Percentiles rank a stretch among this genome's conserved stretches.
These are phyloP conservation scores for Heracleum sosnowskyi DNA, from an alignment of 129 eudicot genomes.

Conservation along the genomic window DNA sequence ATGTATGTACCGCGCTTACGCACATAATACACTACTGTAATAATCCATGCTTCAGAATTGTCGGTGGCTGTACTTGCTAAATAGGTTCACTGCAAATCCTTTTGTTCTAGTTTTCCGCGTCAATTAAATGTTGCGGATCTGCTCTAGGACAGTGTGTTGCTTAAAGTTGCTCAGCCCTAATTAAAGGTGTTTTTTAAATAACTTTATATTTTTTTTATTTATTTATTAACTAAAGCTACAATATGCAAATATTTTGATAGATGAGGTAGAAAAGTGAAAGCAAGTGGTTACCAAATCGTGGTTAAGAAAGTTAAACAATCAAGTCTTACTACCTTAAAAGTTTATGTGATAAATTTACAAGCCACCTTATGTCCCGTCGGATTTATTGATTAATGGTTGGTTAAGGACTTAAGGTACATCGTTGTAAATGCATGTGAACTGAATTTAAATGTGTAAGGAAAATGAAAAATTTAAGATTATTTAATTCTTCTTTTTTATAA, in stretches of 20 bases:
- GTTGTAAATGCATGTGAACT: too few species aligned
- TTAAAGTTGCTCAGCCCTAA: too few species aligned
- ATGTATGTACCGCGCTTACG: too few species aligned
- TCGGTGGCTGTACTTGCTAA: background rate
- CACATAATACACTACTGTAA: too few species aligned
- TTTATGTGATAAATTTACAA: background rate
- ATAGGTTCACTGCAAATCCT: background rate
- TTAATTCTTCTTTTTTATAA: too few species aligned
- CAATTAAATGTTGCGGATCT: background rate
- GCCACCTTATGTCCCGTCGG: background rate
- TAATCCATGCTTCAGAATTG: background rate
- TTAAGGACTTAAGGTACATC: too few species aligned
- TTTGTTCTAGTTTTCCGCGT: background rate
- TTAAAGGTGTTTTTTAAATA: background rate
- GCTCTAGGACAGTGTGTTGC: background rate
- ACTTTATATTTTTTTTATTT: too few species aligned
- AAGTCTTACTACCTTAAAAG: background rate
- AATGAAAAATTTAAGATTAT: too few species aligned
- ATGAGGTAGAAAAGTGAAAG: background rate
- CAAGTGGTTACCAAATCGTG: background rate
- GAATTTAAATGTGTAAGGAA: too few species aligned
- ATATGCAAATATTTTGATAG: too few species aligned
- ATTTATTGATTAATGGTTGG: background rate
- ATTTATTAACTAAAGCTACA: too few species aligned
- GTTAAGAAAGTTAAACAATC: background rate